A percentile compares a stretch with the other conserved stretches of the same genome.
Evolutionary conservation across 2,329 filamentous ascomycete species (phyloP).

Genomic region (Epichloe uncinata): DNA sequence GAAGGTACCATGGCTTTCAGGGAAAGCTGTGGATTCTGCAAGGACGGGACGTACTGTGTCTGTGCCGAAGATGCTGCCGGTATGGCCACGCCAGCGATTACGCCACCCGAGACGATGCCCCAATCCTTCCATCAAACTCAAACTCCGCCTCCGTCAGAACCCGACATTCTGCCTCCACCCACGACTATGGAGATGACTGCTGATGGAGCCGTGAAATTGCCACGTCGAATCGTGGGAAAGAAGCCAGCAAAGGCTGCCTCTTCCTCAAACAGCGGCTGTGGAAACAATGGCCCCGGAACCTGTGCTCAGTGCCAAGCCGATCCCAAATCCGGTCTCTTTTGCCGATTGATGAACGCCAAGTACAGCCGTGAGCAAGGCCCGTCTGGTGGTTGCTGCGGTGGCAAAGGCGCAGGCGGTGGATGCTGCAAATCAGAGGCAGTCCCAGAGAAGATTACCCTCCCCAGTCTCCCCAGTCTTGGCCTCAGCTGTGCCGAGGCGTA

Average conservation of each 20-base stretch:
- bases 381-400: constrained; percentile 43
- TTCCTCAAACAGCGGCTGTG: constrained; percentile 28
- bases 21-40: constrained; percentile 72
- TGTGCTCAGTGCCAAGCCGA: constrained; percentile 68
- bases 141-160: constrained; percentile 48
- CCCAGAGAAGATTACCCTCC: constrained; percentile 22
- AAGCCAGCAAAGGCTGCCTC: constrained; percentile 14
- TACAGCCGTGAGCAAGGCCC: constrained; percentile 30
- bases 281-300: constrained; percentile 60
- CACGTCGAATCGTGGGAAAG: constrained; percentile 21
- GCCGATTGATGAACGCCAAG: constrained; percentile 62
- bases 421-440: constrained; percentile 43
- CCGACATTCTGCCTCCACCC: constrained; percentile 40
- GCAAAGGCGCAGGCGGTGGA: constrained; percentile 42
- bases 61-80: constrained; percentile 52
- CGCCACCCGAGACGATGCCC: constrained; percentile 26
- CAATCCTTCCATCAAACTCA: constrained; percentile 35
- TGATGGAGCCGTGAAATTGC: constrained; percentile 48
- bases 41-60: constrained; percentile 69
- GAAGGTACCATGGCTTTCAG: constrained; percentile 31
- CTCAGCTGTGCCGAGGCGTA: constrained; percentile 66
- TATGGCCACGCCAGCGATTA: constrained; percentile 26
- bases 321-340: constrained; percentile 71
- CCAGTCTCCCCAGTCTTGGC: constrained; percentile 35
- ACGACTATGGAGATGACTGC: constrained; percentile 46